A percentile compares a stretch with the other conserved stretches of the same genome.
Conservation (phyloP, 2,329 filamentous ascomycete genomes). For the Clonostachys rhizophaga region DNA sequence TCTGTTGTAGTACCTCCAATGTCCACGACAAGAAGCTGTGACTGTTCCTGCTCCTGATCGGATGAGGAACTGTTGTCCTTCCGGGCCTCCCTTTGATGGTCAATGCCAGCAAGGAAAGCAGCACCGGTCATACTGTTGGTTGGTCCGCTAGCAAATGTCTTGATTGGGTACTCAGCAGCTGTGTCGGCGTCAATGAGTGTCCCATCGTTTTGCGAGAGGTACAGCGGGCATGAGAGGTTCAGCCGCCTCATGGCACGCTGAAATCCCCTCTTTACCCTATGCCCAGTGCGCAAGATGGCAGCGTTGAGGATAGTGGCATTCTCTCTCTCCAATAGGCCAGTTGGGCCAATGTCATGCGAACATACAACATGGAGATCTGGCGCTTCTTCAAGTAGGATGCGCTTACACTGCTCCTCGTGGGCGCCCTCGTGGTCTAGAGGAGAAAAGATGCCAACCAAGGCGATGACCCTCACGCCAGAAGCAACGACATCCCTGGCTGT, state of each 20-base stretch:
- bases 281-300: constrained; percentile 40
- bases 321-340: constrained; percentile 39
- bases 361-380: constrained; percentile 31
- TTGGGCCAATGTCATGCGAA: constrained; percentile 35
- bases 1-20: constrained; percentile 60
- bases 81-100: constrained; percentile 6
- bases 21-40: constrained; percentile 44
- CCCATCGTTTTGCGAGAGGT: constrained; percentile 49
- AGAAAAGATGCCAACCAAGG: constrained; percentile 38
- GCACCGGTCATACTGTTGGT: constrained; percentile 50
- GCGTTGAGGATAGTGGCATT: constrained; percentile 53
- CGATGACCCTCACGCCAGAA: constrained; percentile 28
- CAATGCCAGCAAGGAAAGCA: constrained; percentile 45
- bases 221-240: constrained; percentile 33
- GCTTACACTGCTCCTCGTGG: constrained; percentile 32
- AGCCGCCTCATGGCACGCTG: constrained; percentile 37
- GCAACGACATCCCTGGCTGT: constrained; percentile 22
- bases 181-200: constrained; percentile 41
- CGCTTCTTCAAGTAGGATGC: constrained; percentile 24
- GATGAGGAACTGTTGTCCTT: not conserved
- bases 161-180: constrained; percentile 43
- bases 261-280: constrained; percentile 40
- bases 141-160: constrained; percentile 47
- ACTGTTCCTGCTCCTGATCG: too few species aligned
- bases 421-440: constrained; percentile 33